Evolutionary conservation across 805 yeast species (phyloP).

Genomic region (Candida berthetii): DNA sequence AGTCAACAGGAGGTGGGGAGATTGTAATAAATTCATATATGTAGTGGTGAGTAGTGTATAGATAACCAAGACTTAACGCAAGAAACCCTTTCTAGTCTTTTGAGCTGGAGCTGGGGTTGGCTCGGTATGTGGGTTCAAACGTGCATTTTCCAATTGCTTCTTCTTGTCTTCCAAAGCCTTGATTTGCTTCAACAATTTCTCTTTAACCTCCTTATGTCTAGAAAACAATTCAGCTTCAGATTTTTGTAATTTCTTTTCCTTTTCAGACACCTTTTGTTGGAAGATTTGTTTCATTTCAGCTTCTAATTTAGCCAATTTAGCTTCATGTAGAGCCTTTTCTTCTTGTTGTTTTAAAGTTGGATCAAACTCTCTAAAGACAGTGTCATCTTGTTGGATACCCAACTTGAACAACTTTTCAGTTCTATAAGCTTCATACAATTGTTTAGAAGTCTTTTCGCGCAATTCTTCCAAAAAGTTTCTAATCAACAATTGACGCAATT

Average conservation of each 20-base stretch:
- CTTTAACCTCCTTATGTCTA: conserved; percentile 96
- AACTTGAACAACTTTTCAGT: conserved; percentile 68
- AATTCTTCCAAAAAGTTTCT: conserved; percentile 92
- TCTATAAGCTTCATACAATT: conserved; percentile 84
- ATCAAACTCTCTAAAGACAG: conserved; percentile 92
- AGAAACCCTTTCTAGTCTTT: conserved; percentile 74
- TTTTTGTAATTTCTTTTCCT: conserved; percentile 94
- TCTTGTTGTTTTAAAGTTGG: conserved; percentile 91
- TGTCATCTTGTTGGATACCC: conserved; percentile 89
- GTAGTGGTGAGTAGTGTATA: neutral
- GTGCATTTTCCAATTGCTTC: conserved; percentile 64
- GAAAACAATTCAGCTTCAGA: conserved; percentile 95
- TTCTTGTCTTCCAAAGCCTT: conserved; percentile 89
- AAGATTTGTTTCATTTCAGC: conserved; percentile 94
- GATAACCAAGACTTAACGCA: too few species aligned
- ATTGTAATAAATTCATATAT: too few species aligned
- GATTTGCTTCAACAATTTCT: conserved; percentile 82
- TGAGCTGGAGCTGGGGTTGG: conserved; percentile 33
- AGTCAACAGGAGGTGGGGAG: neutral
- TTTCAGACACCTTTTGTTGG: conserved; percentile 93
- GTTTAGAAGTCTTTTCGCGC: conserved; percentile 74
- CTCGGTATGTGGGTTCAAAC: conserved; percentile 33
- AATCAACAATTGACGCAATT: conserved; percentile 80
- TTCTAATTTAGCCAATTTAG: conserved; percentile 89
- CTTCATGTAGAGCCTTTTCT: conserved; percentile 89